Evolutionary conservation across 192 early-diverging fungal species (phyloP).

Genomic region (Dispira simplex): DNA sequence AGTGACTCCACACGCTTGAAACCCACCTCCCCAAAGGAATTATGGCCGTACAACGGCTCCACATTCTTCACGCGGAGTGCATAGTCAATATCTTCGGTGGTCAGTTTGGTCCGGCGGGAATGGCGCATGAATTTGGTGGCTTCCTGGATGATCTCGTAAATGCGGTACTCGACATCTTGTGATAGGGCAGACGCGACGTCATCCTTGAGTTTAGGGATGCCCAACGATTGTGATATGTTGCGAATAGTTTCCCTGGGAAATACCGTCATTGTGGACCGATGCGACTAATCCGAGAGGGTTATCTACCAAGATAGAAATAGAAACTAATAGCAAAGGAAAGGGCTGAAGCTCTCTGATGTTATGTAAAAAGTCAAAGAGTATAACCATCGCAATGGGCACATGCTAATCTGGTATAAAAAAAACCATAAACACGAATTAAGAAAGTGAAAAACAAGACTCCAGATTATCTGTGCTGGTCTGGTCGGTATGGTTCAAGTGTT

Average conservation of each 20-base stretch:
- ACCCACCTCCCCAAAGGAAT: slow-evolving; percentile 39
- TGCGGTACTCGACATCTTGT: slow-evolving; percentile 88
- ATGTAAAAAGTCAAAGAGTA: no score
- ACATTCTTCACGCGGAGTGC: slow-evolving; percentile 85
- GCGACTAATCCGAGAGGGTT: background rate
- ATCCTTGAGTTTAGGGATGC: slow-evolving; percentile 71
- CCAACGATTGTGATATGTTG: slow-evolving; percentile 73
- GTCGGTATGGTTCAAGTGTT: no score
- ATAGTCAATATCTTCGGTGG: slow-evolving; percentile 73
- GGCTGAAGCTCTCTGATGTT: no score
- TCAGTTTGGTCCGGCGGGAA: slow-evolving; percentile 65
- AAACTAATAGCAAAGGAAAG: no score
- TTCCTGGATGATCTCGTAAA: slow-evolving; percentile 85
- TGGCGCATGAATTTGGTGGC: slow-evolving; percentile 96
- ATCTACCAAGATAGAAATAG: no score
- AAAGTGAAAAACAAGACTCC: no score
- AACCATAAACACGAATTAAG: no score
- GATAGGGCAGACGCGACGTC: slow-evolving; percentile 68
- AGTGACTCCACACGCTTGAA: slow-evolving; percentile 56
- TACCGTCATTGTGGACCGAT: slow-evolving; percentile 8
- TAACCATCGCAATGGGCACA: no score
- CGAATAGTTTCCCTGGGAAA: slow-evolving; percentile 43
- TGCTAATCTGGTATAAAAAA: no score
- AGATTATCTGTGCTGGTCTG: no score
- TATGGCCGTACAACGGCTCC: slow-evolving; percentile 92